Evolutionary conservation across 1,139 yeast species (phyloP).

Genomic region (Taiozyma onychis): DNA sequence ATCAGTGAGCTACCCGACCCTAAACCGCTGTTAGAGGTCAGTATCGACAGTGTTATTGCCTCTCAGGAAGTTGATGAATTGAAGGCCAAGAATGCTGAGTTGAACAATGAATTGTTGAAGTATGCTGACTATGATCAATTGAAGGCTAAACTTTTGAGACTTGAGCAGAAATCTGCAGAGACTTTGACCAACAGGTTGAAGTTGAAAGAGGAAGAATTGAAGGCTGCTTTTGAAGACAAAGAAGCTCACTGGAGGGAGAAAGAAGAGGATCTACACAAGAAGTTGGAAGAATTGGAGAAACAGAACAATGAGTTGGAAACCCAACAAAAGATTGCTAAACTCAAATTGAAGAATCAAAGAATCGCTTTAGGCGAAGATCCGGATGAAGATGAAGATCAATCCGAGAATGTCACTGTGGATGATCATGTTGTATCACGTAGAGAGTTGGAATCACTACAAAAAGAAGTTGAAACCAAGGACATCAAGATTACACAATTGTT

Average conservation of each 20-base stretch:
- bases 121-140: slow-evolving; percentile 77
- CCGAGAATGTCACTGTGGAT: slow-evolving; percentile 3
- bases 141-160: slow-evolving; percentile 51
- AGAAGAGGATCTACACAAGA: slow-evolving; percentile 39
- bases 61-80: slow-evolving; percentile 49
- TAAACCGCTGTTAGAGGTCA: slow-evolving; percentile 66
- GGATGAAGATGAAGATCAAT: slow-evolving; percentile 18
- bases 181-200: slow-evolving; percentile 37
- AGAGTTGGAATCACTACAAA: slow-evolving; percentile 53
- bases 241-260: slow-evolving; percentile 54
- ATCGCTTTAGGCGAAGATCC: slow-evolving; percentile 23
- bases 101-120: slow-evolving; percentile 57
- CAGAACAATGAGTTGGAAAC: slow-evolving; percentile 51
- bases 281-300: slow-evolving; percentile 40
- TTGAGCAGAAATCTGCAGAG: slow-evolving; percentile 55
- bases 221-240: slow-evolving; percentile 55
- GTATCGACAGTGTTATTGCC: slow-evolving; percentile 62
- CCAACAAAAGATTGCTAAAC: slow-evolving; percentile 45
- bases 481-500: slow-evolving; percentile 67
- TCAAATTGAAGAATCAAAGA: slow-evolving; percentile 42
- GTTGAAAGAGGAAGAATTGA: slow-evolving; percentile 60
- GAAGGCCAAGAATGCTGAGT: slow-evolving; percentile 45
- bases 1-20: slow-evolving; percentile 95
- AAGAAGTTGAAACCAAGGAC: slow-evolving; percentile 73
- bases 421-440: slow-evolving; percentile 2